Base-by-base conservation (phyloP, 768 basidiomycete genomes). In the Boletus fagicola region DNA sequence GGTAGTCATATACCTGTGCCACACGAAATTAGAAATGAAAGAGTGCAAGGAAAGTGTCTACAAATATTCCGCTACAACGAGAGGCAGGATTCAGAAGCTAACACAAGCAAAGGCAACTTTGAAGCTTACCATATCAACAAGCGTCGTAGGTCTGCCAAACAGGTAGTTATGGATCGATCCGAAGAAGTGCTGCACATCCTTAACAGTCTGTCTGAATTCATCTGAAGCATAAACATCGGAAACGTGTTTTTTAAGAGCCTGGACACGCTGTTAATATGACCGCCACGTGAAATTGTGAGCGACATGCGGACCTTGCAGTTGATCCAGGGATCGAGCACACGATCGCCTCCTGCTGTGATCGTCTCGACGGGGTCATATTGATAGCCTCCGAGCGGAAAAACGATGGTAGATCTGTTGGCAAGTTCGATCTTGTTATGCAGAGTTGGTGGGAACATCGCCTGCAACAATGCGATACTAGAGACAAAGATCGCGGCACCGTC, bases 171-270 rank as follows among this genome's bases (percentile, higher is more conserved):
- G 81, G 46, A 85, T 74, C 42, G 76, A 70, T 36, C 75, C 74
- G 75, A 90, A 84, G 78, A 92, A 91, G 30, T 81, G 78, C 49
- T 77, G 64, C n/a, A 88, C 84, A 2, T 78, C 77, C 66, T 82
- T 74, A 10, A 77, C 75, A 57, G 77, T 81, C 49, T 77, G 68
- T 73, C 82, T 84, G 80, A 92, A 90, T 51, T 81, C 82, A 5
- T 75, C 71, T 4, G 89, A 91, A 12, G 68, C 64, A 65, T 88
- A 84, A 62, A 90, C 83, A 3, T 76, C 71, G 58, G 80, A 76
- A 63, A 84, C 79, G 72, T 88, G 87, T 60, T 83, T 81, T 62
- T 86, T 76, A 70, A 90, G 90, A 15, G 78, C 76, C 85, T 86
- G 61, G 11, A 48, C 48, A 28, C 28, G n/a, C n/a, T n/a, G n/a